Evolutionary conservation across 2,329 filamentous ascomycete species (phyloP).

Genomic region (Clarireedia homoeocarpa): DNA sequence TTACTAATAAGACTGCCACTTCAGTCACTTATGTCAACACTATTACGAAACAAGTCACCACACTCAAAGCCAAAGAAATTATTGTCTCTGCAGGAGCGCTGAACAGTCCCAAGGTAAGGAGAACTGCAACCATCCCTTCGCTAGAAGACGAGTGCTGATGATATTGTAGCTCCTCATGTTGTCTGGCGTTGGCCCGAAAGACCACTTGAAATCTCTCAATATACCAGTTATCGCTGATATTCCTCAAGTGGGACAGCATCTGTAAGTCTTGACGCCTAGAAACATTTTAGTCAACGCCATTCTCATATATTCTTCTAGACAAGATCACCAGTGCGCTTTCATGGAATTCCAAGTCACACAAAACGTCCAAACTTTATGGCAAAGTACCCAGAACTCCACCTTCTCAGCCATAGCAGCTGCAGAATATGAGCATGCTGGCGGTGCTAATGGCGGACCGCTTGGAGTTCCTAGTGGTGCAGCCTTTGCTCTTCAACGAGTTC

Average conservation of each 20-base stretch:
- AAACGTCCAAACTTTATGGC: not conserved
- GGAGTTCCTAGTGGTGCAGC: not conserved
- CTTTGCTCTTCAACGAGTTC: not conserved
- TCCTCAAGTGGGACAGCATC: conserved; percentile 51
- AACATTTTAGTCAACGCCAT: not conserved
- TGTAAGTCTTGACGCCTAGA: conserved; percentile 29
- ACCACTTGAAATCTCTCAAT: conserved; percentile 32
- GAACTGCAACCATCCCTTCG: not conserved
- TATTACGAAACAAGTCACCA: conserved; percentile 31
- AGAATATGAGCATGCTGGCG: not conserved
- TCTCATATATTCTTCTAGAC: not conserved
- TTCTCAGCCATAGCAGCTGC: not conserved
- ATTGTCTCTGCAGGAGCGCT: conserved; percentile 39
- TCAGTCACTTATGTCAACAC: not conserved
- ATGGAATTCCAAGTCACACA: not conserved
- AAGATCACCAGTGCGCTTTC: not conserved
- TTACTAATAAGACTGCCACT: conserved; percentile 16
- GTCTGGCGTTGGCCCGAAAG: conserved; percentile 35
- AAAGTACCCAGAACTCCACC: not conserved
- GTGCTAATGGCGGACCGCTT: not conserved
- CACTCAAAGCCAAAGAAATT: conserved; percentile 35
- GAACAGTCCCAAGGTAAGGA: conserved; percentile 35
- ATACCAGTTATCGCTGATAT: conserved; percentile 47
- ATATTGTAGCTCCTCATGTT: conserved; percentile 39
- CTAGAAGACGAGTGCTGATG: conserved; percentile 40